Base-by-base conservation (phyloP, 2,329 filamentous ascomycete species). In the Hypomyces perniciosus region DNA sequence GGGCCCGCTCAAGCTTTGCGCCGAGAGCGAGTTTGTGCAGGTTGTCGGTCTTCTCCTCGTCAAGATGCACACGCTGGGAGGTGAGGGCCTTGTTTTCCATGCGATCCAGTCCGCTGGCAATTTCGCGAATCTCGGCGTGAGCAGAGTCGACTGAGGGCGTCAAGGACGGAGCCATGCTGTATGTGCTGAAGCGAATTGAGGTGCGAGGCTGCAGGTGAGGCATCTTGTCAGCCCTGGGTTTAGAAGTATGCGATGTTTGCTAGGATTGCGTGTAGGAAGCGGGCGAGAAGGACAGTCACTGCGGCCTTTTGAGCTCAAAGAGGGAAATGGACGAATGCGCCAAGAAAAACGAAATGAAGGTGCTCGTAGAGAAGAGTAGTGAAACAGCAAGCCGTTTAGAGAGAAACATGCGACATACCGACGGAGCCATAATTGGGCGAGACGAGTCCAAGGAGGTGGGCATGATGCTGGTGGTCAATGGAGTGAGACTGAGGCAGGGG, bases 11-110 rank as follows among this genome's bases (percentile, higher is more conserved):
- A 38, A 96, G 81, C 73, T 96, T 96, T 54, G 90, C 90, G 44
- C 90, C 88, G 47, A 96, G 80, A 35, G 90, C 90, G 52, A 95
- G 79, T 73, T 95, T 95, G 74, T 83, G 85, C 69, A 95, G 76
- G 66, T 86, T 85, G 62, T 89, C 87, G 20, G 79, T 82, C 77
- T 95, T 95, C 69, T 92, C 84, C 56, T 86, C 81, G 65, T 77
- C 86, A 56, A 91, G 81, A 51, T 83, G 77, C 39, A 69, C 67
- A 28, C 91, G 86, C 74, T 96, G 91, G 62, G 86, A 81, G 60
- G 82, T 75, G 29, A 96, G 83, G 44, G 86, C 87, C 71, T 89
- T 90, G 76, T 95, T 93, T 70, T 95, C 88, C 72, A 96, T 87
- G 63, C 90, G 88, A 62, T 90, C 85, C 57, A 96, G 81, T 53